These are phyloP conservation scores for Calonectria naviculata DNA, from an alignment of 2,329 filamentous ascomycete species.

Conservation along the genomic window DNA sequence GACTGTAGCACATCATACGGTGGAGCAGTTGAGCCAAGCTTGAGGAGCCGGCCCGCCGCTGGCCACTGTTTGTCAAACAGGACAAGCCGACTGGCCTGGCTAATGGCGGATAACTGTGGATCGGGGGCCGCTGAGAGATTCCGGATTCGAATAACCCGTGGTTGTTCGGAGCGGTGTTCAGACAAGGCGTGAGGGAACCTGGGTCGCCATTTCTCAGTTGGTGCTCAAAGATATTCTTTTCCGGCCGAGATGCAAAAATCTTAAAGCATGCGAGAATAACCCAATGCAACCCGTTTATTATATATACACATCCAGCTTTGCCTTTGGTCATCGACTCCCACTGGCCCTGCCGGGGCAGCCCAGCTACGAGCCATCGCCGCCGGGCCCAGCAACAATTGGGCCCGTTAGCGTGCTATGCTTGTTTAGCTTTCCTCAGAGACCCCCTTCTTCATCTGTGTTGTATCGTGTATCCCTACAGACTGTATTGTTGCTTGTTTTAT, in stretches of 20 bases:
- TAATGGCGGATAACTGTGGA: slow-evolving; percentile 38
- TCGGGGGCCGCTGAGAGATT: background rate
- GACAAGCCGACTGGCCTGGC: background rate
- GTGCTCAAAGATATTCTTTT: background rate
- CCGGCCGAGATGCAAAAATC: background rate
- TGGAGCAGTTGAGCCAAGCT: background rate
- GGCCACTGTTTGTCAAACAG: background rate
- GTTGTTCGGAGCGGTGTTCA: background rate
- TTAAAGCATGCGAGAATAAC: background rate
- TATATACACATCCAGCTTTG: no score
- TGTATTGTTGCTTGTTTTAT: background rate
- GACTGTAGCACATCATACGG: background rate
- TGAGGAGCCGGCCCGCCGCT: background rate
- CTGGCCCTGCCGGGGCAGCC: no score
- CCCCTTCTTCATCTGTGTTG: background rate
- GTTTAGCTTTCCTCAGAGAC: background rate
- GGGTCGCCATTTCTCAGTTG: background rate
- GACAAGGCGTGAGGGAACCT: no score
- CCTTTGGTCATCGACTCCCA: background rate
- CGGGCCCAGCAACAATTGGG: background rate
- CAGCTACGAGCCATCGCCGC: background rate
- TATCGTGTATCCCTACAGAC: background rate
- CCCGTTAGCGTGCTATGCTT: background rate
- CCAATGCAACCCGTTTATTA: background rate
- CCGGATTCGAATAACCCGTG: background rate